Evolutionary conservation across 225 moss, liverwort and hornwort genomes (phyloP), one percentile per base, ranked within the genome.

Genomic region (Marchantia polymorpha): DNA sequence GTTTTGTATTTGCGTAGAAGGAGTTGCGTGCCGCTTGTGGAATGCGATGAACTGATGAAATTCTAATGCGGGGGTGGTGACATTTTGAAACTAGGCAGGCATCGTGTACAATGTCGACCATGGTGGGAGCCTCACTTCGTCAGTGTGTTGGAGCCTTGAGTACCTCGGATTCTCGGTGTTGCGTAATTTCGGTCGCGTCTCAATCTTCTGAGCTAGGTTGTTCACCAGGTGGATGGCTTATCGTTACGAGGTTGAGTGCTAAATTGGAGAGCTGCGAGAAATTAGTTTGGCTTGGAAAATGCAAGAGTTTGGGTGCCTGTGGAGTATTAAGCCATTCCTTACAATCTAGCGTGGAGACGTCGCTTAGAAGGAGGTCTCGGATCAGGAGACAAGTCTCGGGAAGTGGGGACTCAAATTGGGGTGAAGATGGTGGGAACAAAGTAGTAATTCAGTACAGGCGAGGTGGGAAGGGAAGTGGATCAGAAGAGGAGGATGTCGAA

Each of bases 371-470:
- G 22, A 46, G 10, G 54, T 2, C 52, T 2, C 31, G 80, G 7
- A 58, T 76, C 31, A 63, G 39, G 31, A 52, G 60, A n/a, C 80
- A 71, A 70, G 81, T 68, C n/a, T 29, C 69, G 52, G 78, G 66
- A 14, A 80, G 75, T 72, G 85, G 58, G 23, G 85, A 84, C 27
- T 75, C 56, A 50, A 82, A 74, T 60, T 52, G 69, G 23, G 54
- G 63, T n/a, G 60, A 50, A 55, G 78, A 85, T 48, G 51, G 60
- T 7, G 74, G 78, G 16, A 65, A 80, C 26, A 79, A 78, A 80
- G 26, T 80, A 8, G 75, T 80, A 29, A 59, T 79, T 54, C 15
- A 73, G 53, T 3, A 51, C 73, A 85, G 82, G 73, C 75, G 19
- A 76, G 82, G n/a, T 7, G 78, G 67, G 39, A 53, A 69, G 19